Percentiles rank a stretch among this genome's conserved stretches.
Evolutionary conservation across 1,284 basidiomycete species (phyloP).

Genomic region (Mycosarcoma mackinlayi): DNA sequence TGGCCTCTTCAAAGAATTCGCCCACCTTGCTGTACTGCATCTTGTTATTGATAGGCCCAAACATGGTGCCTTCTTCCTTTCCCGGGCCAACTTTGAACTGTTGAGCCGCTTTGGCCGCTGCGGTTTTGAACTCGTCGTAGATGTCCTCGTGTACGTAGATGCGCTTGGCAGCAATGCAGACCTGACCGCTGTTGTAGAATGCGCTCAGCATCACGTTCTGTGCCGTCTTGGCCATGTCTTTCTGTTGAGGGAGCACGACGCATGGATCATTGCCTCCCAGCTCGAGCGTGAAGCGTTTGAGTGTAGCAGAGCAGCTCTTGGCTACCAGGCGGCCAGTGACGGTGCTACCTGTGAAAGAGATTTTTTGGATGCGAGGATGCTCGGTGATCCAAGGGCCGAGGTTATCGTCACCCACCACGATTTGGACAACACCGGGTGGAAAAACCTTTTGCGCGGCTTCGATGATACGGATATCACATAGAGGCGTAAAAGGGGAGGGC

Average conservation of each 20-base stretch:
- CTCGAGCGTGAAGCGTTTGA: slow-evolving; percentile 53
- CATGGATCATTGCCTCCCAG: slow-evolving; percentile 49
- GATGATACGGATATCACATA: slow-evolving; percentile 46
- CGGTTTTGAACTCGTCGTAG: slow-evolving; percentile 47
- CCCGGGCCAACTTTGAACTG: slow-evolving; percentile 38
- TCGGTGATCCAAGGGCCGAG: slow-evolving; percentile 48
- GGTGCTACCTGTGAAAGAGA: slow-evolving; percentile 50
- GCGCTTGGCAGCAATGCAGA: slow-evolving; percentile 44
- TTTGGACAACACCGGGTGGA: slow-evolving; percentile 48
- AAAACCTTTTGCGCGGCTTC: slow-evolving; percentile 44
- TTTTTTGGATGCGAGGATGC: slow-evolving; percentile 45
- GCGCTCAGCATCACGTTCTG: slow-evolving; percentile 29
- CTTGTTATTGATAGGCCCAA: slow-evolving; percentile 50
- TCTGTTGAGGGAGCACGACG: slow-evolving; percentile 29
- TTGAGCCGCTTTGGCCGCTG: slow-evolving; percentile 18
- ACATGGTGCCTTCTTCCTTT: slow-evolving; percentile 31
- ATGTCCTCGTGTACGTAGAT: slow-evolving; percentile 53
- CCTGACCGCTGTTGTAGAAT: slow-evolving; percentile 46
- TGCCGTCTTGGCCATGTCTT: slow-evolving; percentile 25
- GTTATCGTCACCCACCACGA: slow-evolving; percentile 42
- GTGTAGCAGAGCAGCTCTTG: slow-evolving; percentile 44
- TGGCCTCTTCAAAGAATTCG: slow-evolving; percentile 50
- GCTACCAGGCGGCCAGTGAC: slow-evolving; percentile 42
- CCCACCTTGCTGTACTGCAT: slow-evolving; percentile 52
- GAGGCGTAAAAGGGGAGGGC: slow-evolving; percentile 51